Base-by-base conservation (phyloP, 495 filamentous ascomycete species). In the Tuber calosporum region DNA sequence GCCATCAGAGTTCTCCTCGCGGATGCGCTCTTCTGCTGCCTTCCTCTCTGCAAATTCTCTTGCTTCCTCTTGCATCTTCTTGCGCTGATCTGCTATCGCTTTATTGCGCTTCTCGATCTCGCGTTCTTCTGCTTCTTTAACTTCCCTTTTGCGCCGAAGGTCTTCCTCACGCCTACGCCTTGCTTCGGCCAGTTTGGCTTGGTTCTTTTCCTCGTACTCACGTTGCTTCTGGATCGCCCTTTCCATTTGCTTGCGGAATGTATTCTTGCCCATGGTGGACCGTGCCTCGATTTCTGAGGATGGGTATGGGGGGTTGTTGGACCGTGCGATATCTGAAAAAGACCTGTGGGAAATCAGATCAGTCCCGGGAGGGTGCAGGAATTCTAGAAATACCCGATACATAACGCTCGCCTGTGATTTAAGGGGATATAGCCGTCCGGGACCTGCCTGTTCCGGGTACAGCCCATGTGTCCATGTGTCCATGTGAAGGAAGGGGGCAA, bases 211-310 rank as follows among this genome's bases (percentile, higher is more conserved):
- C 80, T 99, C 96, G 81, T 96, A 98, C 77, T 96, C 93, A 68
- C 87, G 89, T 83, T 98, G 95, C 73, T 85, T 89, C 76, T 93
- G 89, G 40, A 94, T 86, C 0, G 92, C 90, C 67, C 93, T 90
- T 75, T 93, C 93, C 9, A 98, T 87, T 83, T 99, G 94, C 75
- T 90, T 91, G 74, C 92, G 90, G 83, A 96, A 93, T 1, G 96
- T 98, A 79, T 97, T 95, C 38, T 90, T 87, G 73, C 92, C 93
- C 96, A 99, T 98, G 85, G 92, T 94, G 41, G 95, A 94, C 70
- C 96, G 92, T 82, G 94, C 92, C 80, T 98, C 94, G 71, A 99
- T 87, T 75, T 97, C 92, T 45, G 89, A 86, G 72, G 90, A 89
- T 0, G 94, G 94, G 84, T 97, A 99, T 0, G 96, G 96, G 11